A percentile compares a stretch with the other conserved stretches of the same genome.
Conservation (phyloP, 768 basidiomycete genomes). For the Amanita pseudoporphyria region DNA sequence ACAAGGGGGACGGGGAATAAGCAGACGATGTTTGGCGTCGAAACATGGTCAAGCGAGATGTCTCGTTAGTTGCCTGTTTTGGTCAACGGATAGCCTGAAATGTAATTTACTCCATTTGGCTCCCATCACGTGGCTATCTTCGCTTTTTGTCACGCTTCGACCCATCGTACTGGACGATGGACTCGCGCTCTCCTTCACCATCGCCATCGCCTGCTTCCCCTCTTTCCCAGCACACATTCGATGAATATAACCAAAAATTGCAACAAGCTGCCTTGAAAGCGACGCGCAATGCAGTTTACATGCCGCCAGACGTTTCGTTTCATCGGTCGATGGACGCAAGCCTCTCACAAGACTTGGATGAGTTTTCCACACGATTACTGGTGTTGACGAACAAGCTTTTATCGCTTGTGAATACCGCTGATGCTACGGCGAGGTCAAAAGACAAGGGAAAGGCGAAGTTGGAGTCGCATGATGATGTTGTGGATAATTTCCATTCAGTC, state of each 20-base stretch:
- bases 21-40: not conserved
- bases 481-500: constrained; percentile 70
- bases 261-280: constrained; percentile 55
- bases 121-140: not conserved
- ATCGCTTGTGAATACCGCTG: constrained; percentile 35
- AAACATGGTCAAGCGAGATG: not conserved
- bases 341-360: constrained; percentile 64
- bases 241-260: constrained; percentile 43
- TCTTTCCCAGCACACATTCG: constrained; percentile 24
- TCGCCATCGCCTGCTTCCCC: constrained; percentile 2
- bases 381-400: constrained; percentile 58
- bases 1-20: not conserved
- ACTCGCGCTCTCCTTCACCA: constrained; percentile 7
- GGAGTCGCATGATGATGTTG: constrained; percentile 66
- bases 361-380: constrained; percentile 56
- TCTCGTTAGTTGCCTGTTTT: not conserved
- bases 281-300: constrained; percentile 48
- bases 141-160: not conserved
- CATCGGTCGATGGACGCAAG: constrained; percentile 77
- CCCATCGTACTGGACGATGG: constrained; percentile 2
- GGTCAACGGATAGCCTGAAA: constrained; percentile 1
- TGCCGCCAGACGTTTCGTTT: constrained; percentile 76
- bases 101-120: not conserved
- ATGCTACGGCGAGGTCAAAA: constrained; percentile 16
- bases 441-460: constrained; percentile 45